Evolutionary conservation across 305 asterid species (phyloP).

Genomic region (Fraxinus nigra): DNA sequence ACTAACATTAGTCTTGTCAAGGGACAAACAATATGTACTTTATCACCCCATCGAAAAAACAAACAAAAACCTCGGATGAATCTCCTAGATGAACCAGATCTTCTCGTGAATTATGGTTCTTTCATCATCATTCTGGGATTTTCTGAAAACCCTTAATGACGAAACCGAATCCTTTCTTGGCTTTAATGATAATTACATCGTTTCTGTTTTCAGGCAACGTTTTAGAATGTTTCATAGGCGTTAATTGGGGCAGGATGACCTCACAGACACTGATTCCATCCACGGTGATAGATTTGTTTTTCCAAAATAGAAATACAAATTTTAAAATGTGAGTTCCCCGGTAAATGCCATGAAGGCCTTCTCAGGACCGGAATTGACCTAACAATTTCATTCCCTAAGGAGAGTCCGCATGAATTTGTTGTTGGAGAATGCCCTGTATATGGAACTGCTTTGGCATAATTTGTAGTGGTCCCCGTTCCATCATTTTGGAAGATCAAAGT

Average conservation of each 20-base stretch:
- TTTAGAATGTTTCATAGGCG: slow-evolving; percentile 28
- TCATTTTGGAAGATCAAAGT: too few species aligned
- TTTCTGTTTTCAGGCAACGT: background rate
- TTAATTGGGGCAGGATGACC: slow-evolving; percentile 42
- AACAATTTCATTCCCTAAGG: background rate
- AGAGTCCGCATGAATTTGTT: background rate
- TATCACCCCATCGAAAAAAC: too few species aligned
- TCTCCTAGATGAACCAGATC: too few species aligned
- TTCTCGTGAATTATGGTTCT: too few species aligned
- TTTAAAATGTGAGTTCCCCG: slow-evolving; percentile 25
- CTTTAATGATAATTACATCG: background rate
- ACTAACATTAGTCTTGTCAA: too few species aligned
- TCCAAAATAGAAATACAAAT: slow-evolving; percentile 34
- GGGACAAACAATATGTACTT: too few species aligned
- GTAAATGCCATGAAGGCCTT: slow-evolving; percentile 36
- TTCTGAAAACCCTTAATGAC: background rate
- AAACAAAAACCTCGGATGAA: too few species aligned
- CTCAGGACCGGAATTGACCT: slow-evolving; percentile 1
- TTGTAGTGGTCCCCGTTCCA: too few species aligned
- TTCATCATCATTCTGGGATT: too few species aligned
- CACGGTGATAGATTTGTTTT: slow-evolving; percentile 46
- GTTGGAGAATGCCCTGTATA: too few species aligned
- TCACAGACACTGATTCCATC: slow-evolving; percentile 44
- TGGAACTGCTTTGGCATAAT: too few species aligned
- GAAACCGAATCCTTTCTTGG: background rate